phyloP scores from a whole-genome alignment of 2,329 filamentous ascomycete genomes.

The Pseudogymnoascus sp. region DNA sequence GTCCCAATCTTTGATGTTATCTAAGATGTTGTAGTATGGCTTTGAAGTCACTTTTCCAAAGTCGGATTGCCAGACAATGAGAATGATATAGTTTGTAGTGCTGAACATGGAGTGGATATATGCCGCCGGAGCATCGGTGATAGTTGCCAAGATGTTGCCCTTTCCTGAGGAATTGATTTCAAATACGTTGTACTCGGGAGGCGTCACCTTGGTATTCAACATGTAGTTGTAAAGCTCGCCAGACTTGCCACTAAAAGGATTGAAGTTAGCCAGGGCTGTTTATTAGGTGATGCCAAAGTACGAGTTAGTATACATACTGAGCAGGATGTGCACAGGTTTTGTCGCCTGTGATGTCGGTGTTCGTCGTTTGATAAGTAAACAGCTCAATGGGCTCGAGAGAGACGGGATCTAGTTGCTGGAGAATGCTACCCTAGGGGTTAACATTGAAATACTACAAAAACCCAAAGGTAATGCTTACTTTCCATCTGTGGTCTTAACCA shows the following conservation, averaged over 20 bases:
- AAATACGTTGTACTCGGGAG: slow-evolving; percentile 61
- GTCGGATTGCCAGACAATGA: slow-evolving; percentile 30
- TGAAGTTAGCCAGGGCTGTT: slow-evolving; percentile 49
- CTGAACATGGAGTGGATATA: slow-evolving; percentile 77
- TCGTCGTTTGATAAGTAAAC: background rate
- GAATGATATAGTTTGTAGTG: slow-evolving; percentile 59
- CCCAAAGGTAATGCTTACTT: background rate
- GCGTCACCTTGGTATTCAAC: slow-evolving; percentile 48
- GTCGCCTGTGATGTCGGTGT: background rate
- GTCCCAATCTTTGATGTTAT: background rate
- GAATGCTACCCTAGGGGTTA: background rate
- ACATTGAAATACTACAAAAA: background rate
- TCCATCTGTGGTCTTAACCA: background rate
- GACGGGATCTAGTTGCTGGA: background rate
- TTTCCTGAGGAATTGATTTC: slow-evolving; percentile 51
- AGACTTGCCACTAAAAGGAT: slow-evolving; percentile 53
- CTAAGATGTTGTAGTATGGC: background rate
- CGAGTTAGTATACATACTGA: slow-evolving; percentile 60
- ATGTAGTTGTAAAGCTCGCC: slow-evolving; percentile 78
- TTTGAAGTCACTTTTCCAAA: background rate
- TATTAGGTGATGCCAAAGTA: slow-evolving; percentile 12
- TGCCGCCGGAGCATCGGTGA: slow-evolving; percentile 43
- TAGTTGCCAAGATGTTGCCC: slow-evolving; percentile 63
- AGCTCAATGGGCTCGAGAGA: background rate
- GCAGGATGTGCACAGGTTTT: slow-evolving; percentile 58